Evolutionary conservation across 2,329 filamentous ascomycete genomes (phyloP), one percentile per base, ranked within the genome.

Genomic region (Metarhizium guizhouense): DNA sequence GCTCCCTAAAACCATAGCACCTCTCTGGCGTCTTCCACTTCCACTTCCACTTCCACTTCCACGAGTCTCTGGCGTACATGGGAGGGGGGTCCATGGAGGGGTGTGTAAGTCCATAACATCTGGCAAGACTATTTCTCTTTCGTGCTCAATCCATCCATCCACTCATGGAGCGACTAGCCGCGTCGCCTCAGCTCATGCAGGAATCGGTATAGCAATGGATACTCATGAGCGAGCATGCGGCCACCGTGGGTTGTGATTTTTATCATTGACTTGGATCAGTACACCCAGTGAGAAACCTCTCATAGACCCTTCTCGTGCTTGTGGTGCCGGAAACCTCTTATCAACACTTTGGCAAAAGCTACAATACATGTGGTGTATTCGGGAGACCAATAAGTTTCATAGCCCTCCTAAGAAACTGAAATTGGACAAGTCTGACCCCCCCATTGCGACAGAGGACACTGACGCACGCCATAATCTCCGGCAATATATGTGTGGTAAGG

Each of bases 141-240:
- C 47, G 38, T 47, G 20, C 52, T 42, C 52, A 54, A 49, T 29
- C 45, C 36, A 54, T 29, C 45, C 36, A 54, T 49, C 45, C 45
- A 54, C 25, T 49, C 20, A 49, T 29, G 2, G 48, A 54, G 55
- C 45, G 45, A 30, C 36, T 57, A 40, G 29, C 52, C 48, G 48
- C 53, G 45, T 53, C 36, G 56, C 52, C 52, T 55, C 56, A 53
- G 52, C 53, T 55, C 43, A 49, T 57, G 53, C 49, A 50, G 40
- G 42, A 30, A 18, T 13, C 18, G 34, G 11, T 11, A 30, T 52
- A 54, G 16, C 30, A 48, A 30, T 47, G 11, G 34, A 45, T 14
- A 32, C 11, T 16, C 18, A 7, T 48, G 45, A 30, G 45, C 13
- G 45, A 30, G 30, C n/a, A 29, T 29, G 20, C 45, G 43, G 43